Evolutionary conservation across 257 asterid species (phyloP).

Genomic region (Solanum dulcamara): DNA sequence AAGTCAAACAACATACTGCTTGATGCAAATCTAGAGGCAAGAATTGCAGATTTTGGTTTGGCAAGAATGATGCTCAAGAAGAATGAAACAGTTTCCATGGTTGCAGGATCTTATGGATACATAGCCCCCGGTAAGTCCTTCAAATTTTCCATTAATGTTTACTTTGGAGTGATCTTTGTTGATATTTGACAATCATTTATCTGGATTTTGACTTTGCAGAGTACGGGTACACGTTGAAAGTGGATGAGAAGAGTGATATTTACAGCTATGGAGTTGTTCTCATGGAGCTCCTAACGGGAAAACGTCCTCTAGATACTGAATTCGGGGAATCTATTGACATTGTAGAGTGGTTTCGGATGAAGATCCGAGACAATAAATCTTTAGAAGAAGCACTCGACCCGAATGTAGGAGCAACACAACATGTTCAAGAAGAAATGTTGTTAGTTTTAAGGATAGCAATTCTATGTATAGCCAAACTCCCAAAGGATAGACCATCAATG

Average conservation of each 20-base stretch:
- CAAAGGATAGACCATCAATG: conserved; percentile 44
- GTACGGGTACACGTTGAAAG: conserved; percentile 54
- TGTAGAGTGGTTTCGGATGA: conserved; percentile 30
- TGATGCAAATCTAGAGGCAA: conserved; percentile 53
- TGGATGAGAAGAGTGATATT: conserved; percentile 58
- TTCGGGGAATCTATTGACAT: conserved; percentile 39
- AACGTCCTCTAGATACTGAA: conserved; percentile 49
- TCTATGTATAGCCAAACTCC: conserved; percentile 34
- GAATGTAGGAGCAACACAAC: conserved; percentile 23
- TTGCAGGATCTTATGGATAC: conserved; percentile 72
- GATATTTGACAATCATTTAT: background rate
- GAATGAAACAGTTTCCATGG: conserved; percentile 65
- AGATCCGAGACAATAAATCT: conserved; percentile 20
- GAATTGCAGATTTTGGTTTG: conserved; percentile 58
- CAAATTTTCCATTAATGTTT: background rate
- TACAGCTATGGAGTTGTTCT: conserved; percentile 76
- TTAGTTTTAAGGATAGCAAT: conserved; percentile 32
- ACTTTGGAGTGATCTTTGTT: background rate
- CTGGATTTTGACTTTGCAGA: conserved; percentile 24
- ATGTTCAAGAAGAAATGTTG: conserved; percentile 41
- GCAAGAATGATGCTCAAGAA: conserved; percentile 45
- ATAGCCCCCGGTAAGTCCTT: conserved; percentile 55
- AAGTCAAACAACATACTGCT: conserved; percentile 56
- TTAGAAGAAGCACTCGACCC: conserved; percentile 30
- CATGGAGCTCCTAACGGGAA: conserved; percentile 59